A percentile compares a stretch with the other conserved stretches of the same genome.
phyloP scores from a whole-genome alignment of 768 basidiomycete species.

The Mycena alexandri region DNA sequence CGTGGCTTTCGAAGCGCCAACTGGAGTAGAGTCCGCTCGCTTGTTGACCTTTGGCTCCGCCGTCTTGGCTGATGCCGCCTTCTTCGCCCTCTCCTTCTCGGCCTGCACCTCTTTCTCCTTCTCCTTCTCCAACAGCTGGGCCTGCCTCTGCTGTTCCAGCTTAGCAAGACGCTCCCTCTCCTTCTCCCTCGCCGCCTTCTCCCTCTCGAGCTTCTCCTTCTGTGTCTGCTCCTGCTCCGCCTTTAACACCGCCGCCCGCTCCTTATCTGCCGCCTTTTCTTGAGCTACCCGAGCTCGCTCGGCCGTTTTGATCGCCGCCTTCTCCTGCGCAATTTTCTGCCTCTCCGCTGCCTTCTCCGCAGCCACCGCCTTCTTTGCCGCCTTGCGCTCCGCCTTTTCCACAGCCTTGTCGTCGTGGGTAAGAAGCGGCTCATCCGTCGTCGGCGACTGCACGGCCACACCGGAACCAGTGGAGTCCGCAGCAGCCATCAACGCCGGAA shows the following conservation, averaged over 20 bases:
- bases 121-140: slow-evolving; percentile 49
- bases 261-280: slow-evolving; percentile 65
- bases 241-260: slow-evolving; percentile 45
- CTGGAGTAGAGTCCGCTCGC: slow-evolving; percentile 30
- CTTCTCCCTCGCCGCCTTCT: slow-evolving; percentile 55
- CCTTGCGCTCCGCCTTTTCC: slow-evolving; percentile 72
- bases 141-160: slow-evolving; percentile 50
- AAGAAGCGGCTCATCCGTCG: slow-evolving; percentile 47
- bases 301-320: slow-evolving; percentile 63
- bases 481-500: slow-evolving; percentile 71
- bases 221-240: slow-evolving; percentile 49
- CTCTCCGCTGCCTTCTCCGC: slow-evolving; percentile 73
- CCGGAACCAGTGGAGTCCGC: slow-evolving; percentile 48
- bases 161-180: slow-evolving; percentile 51
- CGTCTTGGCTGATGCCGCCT: slow-evolving; percentile 36
- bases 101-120: slow-evolving; percentile 48
- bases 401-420: slow-evolving; percentile 56
- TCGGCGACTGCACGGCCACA: slow-evolving; percentile 46
- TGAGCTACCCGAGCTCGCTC: slow-evolving; percentile 67
- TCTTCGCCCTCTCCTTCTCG: slow-evolving; percentile 41
- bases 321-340: slow-evolving; percentile 69
- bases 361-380: slow-evolving; percentile 73
- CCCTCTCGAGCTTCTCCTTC: slow-evolving; percentile 53
- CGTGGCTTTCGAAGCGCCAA: slow-evolving; percentile 31
- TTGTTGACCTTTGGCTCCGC: slow-evolving; percentile 40